Evolutionary conservation across 2,329 filamentous ascomycete genomes (phyloP).

Genomic region (Diplodia sapinea): DNA sequence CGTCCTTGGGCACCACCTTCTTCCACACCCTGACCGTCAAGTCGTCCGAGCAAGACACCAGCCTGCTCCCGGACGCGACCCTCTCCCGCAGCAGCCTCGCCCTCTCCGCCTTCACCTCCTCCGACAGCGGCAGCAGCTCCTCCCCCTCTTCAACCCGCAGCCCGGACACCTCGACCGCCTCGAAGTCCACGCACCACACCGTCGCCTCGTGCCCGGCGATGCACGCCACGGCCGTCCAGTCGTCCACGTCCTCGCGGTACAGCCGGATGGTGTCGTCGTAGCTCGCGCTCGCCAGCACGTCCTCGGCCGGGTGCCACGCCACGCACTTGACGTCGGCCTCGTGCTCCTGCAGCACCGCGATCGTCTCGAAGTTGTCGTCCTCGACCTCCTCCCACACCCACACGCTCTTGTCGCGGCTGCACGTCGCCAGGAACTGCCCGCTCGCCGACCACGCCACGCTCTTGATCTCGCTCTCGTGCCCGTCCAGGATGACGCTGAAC

Average conservation of each 20-base stretch:
- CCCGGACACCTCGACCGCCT: slow-evolving; percentile 50
- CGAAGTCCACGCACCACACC: slow-evolving; percentile 84
- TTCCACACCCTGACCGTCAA: slow-evolving; percentile 80
- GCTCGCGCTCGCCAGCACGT: slow-evolving; percentile 85
- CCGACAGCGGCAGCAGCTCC: slow-evolving; percentile 32
- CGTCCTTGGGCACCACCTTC: slow-evolving; percentile 62
- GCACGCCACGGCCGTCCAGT: slow-evolving; percentile 89
- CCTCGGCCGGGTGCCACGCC: slow-evolving; percentile 80
- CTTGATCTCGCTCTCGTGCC: slow-evolving; percentile 94
- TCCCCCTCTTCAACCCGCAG: slow-evolving; percentile 36
- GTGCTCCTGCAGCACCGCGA: slow-evolving; percentile 93
- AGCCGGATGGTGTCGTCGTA: slow-evolving; percentile 92
- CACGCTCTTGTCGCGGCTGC: slow-evolving; percentile 88
- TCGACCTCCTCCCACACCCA: slow-evolving; percentile 99
- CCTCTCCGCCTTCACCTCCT: slow-evolving; percentile 43
- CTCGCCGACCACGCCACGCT: slow-evolving; percentile 74
- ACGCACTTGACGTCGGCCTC: slow-evolving; percentile 95
- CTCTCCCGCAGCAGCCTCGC: slow-evolving; percentile 45
- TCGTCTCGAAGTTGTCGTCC: slow-evolving; percentile 95
- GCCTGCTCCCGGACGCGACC: slow-evolving; percentile 58
- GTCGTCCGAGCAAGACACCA: slow-evolving; percentile 88
- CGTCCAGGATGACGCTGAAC: slow-evolving; percentile 89
- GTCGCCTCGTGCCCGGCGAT: slow-evolving; percentile 82
- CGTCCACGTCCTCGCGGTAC: slow-evolving; percentile 89
- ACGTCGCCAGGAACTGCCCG: slow-evolving; percentile 83